These are phyloP conservation scores for Solanum lycopersicoides DNA, from an alignment of 257 asterid genomes.

Conservation along the genomic window DNA sequence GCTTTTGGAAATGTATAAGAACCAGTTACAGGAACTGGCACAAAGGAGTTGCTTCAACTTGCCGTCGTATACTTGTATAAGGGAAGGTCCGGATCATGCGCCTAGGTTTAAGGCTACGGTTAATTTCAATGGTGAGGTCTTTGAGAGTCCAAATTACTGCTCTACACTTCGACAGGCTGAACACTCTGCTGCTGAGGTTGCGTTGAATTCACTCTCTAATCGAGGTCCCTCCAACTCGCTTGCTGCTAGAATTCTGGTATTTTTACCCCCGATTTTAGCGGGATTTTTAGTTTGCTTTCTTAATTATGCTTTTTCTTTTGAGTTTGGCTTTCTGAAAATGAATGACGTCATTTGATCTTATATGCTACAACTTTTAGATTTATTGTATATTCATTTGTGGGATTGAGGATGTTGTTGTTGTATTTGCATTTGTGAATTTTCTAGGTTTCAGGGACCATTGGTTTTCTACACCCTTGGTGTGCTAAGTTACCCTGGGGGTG, in stretches of 20 bases:
- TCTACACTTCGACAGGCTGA: conserved; percentile 35
- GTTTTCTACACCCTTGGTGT: not conserved
- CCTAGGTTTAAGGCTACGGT: conserved; percentile 37
- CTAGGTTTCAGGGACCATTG: not conserved
- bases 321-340: not conserved
- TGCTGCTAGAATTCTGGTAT: conserved; percentile 14
- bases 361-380: not conserved
- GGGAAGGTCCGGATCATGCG: conserved; percentile 48
- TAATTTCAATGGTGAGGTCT: conserved; percentile 29
- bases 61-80: conserved; percentile 24
- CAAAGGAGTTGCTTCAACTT: conserved; percentile 40
- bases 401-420: not conserved
- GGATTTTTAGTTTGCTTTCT: not conserved
- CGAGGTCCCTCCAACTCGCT: conserved; percentile 28
- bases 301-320: not conserved
- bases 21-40: conserved; percentile 32
- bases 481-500: not conserved
- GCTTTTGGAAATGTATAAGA: conserved; percentile 26
- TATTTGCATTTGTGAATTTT: not conserved
- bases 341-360: not conserved
- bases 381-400: not conserved
- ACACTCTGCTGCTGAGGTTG: conserved; percentile 41
- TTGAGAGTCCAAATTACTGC: conserved; percentile 28
- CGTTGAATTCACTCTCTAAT: conserved; percentile 26
- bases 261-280: not conserved